These are phyloP conservation scores for Entophlyctis luteolus DNA, from an alignment of 192 early-diverging fungal species.

Conservation along the genomic window DNA sequence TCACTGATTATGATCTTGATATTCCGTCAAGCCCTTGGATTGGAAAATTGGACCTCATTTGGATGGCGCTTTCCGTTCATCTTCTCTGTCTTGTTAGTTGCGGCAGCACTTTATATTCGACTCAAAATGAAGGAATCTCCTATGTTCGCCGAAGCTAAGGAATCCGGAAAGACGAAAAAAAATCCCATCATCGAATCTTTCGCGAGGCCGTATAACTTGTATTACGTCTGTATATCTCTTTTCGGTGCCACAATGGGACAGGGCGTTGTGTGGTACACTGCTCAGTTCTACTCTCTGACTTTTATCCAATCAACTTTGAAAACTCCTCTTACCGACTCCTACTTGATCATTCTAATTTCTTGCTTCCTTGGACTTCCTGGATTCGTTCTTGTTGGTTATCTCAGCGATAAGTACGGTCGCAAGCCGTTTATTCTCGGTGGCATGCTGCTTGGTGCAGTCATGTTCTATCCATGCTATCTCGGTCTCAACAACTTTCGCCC, in stretches of 20 bases:
- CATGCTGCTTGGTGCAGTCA: not conserved
- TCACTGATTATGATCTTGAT: conserved; percentile 18
- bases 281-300: conserved; percentile 3
- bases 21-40: not conserved
- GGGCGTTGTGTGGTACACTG: conserved; percentile 10
- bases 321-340: not conserved
- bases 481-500: conserved; percentile 10
- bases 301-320: not conserved
- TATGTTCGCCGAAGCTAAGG: conserved; percentile 19
- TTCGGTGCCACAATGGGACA: conserved; percentile 28
- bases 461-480: conserved; percentile 25
- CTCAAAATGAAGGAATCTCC: conserved; percentile 28
- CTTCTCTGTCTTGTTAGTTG: conserved; percentile 28
- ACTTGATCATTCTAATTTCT: conserved; percentile 9
- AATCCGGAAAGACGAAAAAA: not conserved
- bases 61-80: conserved; percentile 37
- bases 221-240: not conserved
- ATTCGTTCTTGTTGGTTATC: conserved; percentile 16
- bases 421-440: conserved; percentile 28
- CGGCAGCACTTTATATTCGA: conserved; percentile 21
- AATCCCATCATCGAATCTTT: not conserved
- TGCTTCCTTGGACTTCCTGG: conserved; percentile 13
- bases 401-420: conserved; percentile 30
- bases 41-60: conserved; percentile 2
- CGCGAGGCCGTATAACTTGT: conserved; percentile 14